phyloP scores from a whole-genome alignment of 768 basidiomycete species.

The Podaxis mareebaensis region DNA sequence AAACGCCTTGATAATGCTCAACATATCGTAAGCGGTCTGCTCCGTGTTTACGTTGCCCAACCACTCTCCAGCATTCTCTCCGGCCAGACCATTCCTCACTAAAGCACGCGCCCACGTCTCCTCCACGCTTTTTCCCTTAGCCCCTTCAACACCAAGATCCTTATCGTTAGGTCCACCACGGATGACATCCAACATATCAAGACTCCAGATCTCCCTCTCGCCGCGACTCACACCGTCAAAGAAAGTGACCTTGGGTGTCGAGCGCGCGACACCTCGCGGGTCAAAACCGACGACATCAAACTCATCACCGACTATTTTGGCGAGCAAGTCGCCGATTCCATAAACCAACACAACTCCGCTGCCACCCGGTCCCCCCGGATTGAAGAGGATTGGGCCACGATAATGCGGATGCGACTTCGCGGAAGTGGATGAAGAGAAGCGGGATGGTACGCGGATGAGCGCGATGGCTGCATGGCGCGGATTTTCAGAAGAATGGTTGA shows the following conservation, averaged over 20 bases:
- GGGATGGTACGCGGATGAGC: conserved; percentile 38
- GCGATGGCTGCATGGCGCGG: conserved; percentile 43
- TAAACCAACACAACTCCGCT: conserved; percentile 37
- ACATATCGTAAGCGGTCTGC: conserved; percentile 37
- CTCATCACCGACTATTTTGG: conserved; percentile 36
- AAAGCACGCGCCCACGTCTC: conserved; percentile 33
- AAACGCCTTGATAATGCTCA: conserved; percentile 33
- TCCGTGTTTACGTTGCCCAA: conserved; percentile 36
- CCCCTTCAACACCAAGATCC: not conserved
- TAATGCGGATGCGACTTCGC: conserved; percentile 23
- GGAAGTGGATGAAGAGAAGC: conserved; percentile 12
- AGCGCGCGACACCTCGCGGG: conserved; percentile 40
- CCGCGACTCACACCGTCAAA: conserved; percentile 25
- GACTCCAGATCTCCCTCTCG: not conserved
- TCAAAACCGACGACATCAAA: conserved; percentile 51
- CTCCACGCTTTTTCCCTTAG: conserved; percentile 22
- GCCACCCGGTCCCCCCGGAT: conserved; percentile 51
- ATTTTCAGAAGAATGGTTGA: conserved; percentile 42
- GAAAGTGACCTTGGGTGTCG: conserved; percentile 35
- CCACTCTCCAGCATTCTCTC: conserved; percentile 23
- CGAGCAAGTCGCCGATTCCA: conserved; percentile 25
- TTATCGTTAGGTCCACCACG: conserved; percentile 16
- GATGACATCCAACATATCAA: conserved; percentile 27
- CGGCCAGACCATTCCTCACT: conserved; percentile 32
- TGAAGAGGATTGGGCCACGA: conserved; percentile 45